Percentiles rank a stretch among this genome's conserved stretches.
Evolutionary conservation across 2,329 filamentous ascomycete species (phyloP).

Genomic region (Claviceps cyperi): DNA sequence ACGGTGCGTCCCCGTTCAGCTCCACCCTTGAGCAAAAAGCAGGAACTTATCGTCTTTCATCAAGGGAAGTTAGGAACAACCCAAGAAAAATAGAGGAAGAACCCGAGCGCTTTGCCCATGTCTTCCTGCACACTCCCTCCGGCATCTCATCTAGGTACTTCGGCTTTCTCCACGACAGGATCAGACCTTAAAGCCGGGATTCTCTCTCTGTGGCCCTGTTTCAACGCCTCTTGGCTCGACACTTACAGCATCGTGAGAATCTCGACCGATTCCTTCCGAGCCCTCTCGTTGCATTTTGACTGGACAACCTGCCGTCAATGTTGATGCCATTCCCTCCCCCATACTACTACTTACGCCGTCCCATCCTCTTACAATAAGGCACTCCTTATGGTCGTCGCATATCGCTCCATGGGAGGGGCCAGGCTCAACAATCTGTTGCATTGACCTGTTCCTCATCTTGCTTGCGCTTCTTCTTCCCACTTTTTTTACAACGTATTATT

Average conservation of each 20-base stretch:
- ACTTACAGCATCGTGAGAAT: neutral
- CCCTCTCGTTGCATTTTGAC: neutral
- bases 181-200: neutral
- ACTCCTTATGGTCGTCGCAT: constrained; percentile 3
- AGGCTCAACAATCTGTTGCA: neutral
- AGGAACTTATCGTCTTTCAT: constrained; percentile 3
- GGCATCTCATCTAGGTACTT: constrained; percentile 1
- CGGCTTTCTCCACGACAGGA: constrained; percentile 1
- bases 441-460: neutral
- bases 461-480: neutral
- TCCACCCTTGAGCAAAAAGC: constrained; percentile 10
- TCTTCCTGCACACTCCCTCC: constrained; percentile 1
- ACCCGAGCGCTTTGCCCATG: constrained; percentile 3
- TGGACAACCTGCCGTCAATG: neutral
- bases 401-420: constrained; percentile 6
- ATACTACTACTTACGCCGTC: neutral
- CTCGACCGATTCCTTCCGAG: neutral
- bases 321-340: neutral
- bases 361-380: neutral
- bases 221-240: neutral
- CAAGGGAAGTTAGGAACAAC: constrained; percentile 7
- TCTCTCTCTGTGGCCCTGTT: neutral
- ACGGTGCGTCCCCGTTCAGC: constrained; percentile 8
- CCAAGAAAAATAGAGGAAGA: constrained; percentile 6
- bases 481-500: neutral